Conservation (phyloP, 2,329 filamentous ascomycete genomes). For the Ophiostoma australiae region DNA sequence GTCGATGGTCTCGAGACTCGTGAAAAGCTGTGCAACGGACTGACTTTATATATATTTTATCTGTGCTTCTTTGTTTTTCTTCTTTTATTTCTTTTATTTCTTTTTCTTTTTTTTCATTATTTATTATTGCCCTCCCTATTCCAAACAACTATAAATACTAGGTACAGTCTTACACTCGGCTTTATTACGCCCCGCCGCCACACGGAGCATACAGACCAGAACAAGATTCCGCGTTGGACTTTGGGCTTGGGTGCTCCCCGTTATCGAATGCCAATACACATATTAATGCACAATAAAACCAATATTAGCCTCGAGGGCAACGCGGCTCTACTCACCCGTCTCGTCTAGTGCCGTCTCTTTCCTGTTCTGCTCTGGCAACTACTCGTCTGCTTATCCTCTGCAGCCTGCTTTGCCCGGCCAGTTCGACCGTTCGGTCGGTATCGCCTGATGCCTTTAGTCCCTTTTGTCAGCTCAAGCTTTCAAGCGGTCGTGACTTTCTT, state of each 20-base stretch:
- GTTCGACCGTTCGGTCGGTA: not conserved
- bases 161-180: constrained; percentile 1
- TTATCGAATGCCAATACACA: too few relatives aligned
- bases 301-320: not conserved
- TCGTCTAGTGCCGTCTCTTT: not conserved
- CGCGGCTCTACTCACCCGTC: not conserved
- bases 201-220: constrained; percentile 5
- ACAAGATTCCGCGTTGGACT: not conserved
- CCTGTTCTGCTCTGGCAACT: not conserved
- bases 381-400: not conserved
- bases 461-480: not conserved
- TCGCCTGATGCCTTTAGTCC: not conserved
- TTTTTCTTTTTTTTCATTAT: too few relatives aligned
- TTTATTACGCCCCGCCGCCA: not conserved
- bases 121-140: too few relatives aligned
- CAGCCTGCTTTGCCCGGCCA: not conserved
- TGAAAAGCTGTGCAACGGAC: not conserved
- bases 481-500: too few relatives aligned
- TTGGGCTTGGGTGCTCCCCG: not conserved
- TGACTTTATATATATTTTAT: not conserved
- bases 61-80: too few relatives aligned
- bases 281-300: too few relatives aligned
- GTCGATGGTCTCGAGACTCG: not conserved
- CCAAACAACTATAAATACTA: too few relatives aligned
- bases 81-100: too few relatives aligned